Conservation (phyloP, 352 stramenopile species). For the Pythium guiyangense region DNA sequence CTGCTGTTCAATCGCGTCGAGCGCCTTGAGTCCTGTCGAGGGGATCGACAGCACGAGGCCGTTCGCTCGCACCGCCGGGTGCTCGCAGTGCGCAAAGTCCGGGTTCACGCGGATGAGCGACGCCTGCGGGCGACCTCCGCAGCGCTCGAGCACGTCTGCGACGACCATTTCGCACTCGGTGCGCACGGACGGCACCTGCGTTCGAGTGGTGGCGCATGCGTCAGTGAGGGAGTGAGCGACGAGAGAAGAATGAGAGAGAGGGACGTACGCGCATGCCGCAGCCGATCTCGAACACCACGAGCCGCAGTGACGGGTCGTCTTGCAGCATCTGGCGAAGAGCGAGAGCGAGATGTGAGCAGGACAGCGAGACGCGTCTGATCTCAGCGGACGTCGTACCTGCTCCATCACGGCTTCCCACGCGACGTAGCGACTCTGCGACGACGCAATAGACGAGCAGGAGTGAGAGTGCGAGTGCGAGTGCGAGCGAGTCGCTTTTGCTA, state of each 20-base stretch:
- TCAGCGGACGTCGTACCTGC: conserved; percentile 23
- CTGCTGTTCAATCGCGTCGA: conserved; percentile 46
- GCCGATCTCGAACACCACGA: conserved; percentile 83
- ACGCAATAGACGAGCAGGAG: neutral
- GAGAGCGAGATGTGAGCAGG: neutral
- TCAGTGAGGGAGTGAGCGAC: neutral
- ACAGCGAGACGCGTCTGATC: too few relatives aligned
- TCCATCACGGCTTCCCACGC: conserved; percentile 78
- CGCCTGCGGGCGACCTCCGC: conserved; percentile 32
- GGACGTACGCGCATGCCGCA: conserved; percentile 57
- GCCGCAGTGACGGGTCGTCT: conserved; percentile 41
- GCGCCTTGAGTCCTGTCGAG: conserved; percentile 43
- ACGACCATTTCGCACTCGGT: conserved; percentile 82
- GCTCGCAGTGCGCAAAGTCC: conserved; percentile 52
- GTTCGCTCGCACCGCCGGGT: conserved; percentile 40
- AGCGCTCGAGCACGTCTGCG: conserved; percentile 56
- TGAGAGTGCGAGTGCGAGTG: neutral
- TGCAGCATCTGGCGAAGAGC: conserved; percentile 49
- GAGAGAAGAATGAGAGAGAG: neutral
- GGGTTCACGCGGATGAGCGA: conserved; percentile 77
- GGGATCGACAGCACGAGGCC: conserved; percentile 39
- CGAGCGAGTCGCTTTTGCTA: neutral
- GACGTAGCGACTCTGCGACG: conserved; percentile 52
- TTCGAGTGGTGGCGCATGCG: neutral
- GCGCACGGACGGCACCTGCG: conserved; percentile 72